Percentiles rank a stretch among this genome's conserved stretches.
phyloP scores from a whole-genome alignment of 441 rosid species.

The Corymbia calophylla region DNA sequence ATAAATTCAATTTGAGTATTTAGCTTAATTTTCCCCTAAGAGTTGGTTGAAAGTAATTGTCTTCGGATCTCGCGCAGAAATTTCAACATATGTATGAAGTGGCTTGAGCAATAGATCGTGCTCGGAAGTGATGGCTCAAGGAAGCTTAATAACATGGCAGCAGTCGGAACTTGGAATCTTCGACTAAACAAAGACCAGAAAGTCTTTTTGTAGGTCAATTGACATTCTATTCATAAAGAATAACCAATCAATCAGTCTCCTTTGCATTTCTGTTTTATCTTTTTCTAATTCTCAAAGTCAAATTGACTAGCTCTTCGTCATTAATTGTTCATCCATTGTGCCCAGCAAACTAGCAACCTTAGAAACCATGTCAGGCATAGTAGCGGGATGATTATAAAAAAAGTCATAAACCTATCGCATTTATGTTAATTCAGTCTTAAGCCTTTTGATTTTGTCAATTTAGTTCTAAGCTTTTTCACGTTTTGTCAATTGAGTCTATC shows the following conservation, averaged over 20 bases:
- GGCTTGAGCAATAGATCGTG: neutral
- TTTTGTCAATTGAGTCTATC: no score
- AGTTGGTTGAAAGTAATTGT: neutral
- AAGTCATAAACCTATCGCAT: no score
- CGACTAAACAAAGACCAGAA: neutral
- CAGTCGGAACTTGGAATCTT: neutral
- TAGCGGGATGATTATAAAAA: neutral
- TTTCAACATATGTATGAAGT: neutral
- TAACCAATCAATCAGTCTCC: neutral
- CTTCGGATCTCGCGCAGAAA: neutral
- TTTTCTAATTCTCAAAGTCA: neutral
- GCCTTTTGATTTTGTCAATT: no score
- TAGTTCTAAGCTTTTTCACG: no score
- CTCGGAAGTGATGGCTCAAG: neutral
- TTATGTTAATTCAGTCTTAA: no score
- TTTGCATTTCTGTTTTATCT: neutral
- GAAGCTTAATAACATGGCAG: neutral
- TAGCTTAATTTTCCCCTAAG: neutral
- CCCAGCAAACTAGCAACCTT: neutral
- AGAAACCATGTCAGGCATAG: neutral
- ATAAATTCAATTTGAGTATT: neutral
- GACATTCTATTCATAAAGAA: neutral
- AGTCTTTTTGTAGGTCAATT: neutral
- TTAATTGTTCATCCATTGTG: neutral
- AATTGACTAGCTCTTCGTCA: neutral